phyloP scores from a whole-genome alignment of 208 protist genomes.

The Wallacemonas sp. region DNA sequence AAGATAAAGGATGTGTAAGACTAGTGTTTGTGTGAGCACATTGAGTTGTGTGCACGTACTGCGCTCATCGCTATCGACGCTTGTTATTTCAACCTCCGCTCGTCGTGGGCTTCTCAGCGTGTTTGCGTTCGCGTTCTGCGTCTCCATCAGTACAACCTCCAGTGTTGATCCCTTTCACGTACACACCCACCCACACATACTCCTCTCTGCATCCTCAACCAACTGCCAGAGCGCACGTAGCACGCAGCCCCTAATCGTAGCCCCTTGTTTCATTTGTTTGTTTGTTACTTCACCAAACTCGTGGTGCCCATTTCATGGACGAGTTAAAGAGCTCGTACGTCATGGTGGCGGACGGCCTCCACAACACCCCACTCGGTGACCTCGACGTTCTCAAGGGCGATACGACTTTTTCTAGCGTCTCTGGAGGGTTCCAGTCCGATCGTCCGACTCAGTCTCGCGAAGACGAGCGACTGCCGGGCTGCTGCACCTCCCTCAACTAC shows the following conservation, averaged over 20 bases:
- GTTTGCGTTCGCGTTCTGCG: too few relatives aligned
- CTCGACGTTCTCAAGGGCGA: slow-evolving; percentile 18
- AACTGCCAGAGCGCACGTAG: slow-evolving; percentile 1
- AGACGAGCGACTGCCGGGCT: slow-evolving; percentile 13
- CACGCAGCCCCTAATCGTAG: slow-evolving; percentile 1
- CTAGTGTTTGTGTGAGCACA: too few relatives aligned
- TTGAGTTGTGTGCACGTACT: too few relatives aligned
- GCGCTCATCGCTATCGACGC: too few relatives aligned
- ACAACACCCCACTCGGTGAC: slow-evolving; percentile 16
- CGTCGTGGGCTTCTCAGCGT: too few relatives aligned
- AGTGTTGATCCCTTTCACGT: too few relatives aligned
- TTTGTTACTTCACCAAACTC: slow-evolving; percentile 14
- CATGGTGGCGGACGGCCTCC: slow-evolving; percentile 9
- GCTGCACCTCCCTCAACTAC: slow-evolving; percentile 47
- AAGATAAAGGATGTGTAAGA: too few relatives aligned
- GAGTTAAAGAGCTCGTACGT: neutral
- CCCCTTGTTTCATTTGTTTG: slow-evolving; percentile 1
- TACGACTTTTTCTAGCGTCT: neutral
- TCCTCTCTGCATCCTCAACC: too few relatives aligned
- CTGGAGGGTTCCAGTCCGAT: neutral
- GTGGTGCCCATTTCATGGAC: neutral
- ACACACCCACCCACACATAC: too few relatives aligned
- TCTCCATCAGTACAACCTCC: too few relatives aligned
- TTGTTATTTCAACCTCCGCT: too few relatives aligned
- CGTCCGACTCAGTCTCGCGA: neutral